Evolutionary conservation across 441 rosid genomes (phyloP), one percentile per base, ranked within the genome.

Genomic region (Populus hybrid): DNA sequence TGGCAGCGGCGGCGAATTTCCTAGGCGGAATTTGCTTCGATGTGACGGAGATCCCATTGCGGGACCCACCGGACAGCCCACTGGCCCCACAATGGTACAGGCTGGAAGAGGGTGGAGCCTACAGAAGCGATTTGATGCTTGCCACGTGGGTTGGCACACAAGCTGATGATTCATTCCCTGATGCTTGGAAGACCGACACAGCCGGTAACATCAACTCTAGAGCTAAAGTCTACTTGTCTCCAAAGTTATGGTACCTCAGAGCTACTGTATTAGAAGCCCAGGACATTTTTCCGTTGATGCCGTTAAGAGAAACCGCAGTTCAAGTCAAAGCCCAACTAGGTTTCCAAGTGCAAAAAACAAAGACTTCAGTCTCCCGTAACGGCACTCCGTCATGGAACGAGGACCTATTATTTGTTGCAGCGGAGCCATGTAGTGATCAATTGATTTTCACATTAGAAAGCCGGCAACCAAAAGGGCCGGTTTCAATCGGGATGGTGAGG

Each of bases 111-210:
- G 89, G 88, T 46, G 86, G 86, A 38, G 80, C 46, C 42, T 79
- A 80, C 18, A 59, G 57, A 28, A 93, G 97, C 35, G 92, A 92
- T 76, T 78, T 94, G 16, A 97, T 91, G 90, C 94, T 94, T 78
- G 90, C 98, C 71, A 95, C 91, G 12, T 94, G 99, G 99, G 84
- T 94, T 6, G 98, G 99, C 2, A 93, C 98, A 11, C 98, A 94
- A 76, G 95, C 94, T 0, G 99, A 94, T 42, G 97, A 91, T 32
- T 89, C 97, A 16, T 94, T 94, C 61, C 92, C 95, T 2, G 99
- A 94, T 79, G 97, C 97, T 0, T 90, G 93, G 96, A 89, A 90
- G 82, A 90, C 95, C n/a, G 97, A 93, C 68, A 89, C 90, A 11
- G 97, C 95, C 2, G 84, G 85, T 57, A 90, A 89, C 38, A 87